Percentiles rank a stretch among this genome's conserved stretches.
phyloP scores from a whole-genome alignment of 805 yeast species.

The Lachancea meyersii region DNA sequence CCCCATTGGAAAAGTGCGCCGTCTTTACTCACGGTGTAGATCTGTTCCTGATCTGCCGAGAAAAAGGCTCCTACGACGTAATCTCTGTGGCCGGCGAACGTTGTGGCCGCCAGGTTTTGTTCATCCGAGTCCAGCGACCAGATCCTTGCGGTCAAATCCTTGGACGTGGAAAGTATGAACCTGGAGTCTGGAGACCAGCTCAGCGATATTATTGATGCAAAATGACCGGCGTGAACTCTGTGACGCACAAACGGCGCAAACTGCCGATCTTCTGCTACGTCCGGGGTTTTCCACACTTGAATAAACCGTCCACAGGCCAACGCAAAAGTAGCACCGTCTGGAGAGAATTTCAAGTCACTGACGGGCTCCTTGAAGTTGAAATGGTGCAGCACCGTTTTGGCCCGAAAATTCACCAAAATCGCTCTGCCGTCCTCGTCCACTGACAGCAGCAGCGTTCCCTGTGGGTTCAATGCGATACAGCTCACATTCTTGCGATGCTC shows the following conservation, averaged over 20 bases:
- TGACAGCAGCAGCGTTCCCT: slow-evolving; percentile 70
- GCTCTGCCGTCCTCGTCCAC: slow-evolving; percentile 93
- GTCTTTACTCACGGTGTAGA: slow-evolving; percentile 87
- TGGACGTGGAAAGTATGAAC: slow-evolving; percentile 77
- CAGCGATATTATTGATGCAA: slow-evolving; percentile 66
- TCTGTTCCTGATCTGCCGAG: slow-evolving; percentile 77
- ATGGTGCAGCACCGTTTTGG: slow-evolving; percentile 84
- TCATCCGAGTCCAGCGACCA: slow-evolving; percentile 69
- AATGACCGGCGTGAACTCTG: slow-evolving; percentile 89
- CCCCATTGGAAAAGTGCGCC: slow-evolving; percentile 95
- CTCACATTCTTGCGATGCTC: slow-evolving; percentile 85
- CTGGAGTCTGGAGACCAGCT: slow-evolving; percentile 91
- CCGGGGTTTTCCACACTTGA: slow-evolving; percentile 93
- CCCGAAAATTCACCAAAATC: slow-evolving; percentile 74
- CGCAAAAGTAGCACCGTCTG: slow-evolving; percentile 84
- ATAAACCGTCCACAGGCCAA: slow-evolving; percentile 74
- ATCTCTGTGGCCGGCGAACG: slow-evolving; percentile 89
- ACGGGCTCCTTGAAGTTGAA: slow-evolving; percentile 86
- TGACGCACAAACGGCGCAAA: slow-evolving; percentile 94
- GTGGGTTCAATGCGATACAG: slow-evolving; percentile 74
- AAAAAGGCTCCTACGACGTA: slow-evolving; percentile 83
- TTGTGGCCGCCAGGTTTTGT: slow-evolving; percentile 65
- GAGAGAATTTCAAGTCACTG: slow-evolving; percentile 70
- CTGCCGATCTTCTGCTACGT: slow-evolving; percentile 71
- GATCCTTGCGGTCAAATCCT: slow-evolving; percentile 82